Evolutionary conservation across 768 basidiomycete genomes (phyloP).

Genomic region (Amanita subjunquillea): DNA sequence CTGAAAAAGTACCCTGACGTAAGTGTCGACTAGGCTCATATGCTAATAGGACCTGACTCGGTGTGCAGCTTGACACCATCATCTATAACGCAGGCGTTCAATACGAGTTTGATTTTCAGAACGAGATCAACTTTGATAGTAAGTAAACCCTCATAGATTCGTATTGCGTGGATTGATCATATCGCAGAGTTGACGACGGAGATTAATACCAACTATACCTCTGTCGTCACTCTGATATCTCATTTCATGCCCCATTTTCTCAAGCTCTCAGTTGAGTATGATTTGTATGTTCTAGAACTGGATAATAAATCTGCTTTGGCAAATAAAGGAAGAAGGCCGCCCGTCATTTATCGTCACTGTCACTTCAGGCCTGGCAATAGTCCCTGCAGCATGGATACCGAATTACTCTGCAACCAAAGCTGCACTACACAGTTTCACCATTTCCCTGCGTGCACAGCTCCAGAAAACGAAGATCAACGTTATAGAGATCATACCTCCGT

Average conservation of each 20-base stretch:
- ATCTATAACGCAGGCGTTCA: constrained; percentile 46
- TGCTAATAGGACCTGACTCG: neutral
- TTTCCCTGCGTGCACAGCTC: constrained; percentile 37
- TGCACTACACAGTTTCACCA: constrained; percentile 40
- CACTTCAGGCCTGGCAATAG: constrained; percentile 40
- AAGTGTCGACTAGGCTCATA: neutral
- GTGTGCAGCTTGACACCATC: constrained; percentile 41
- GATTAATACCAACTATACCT: constrained; percentile 43
- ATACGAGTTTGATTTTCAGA: constrained; percentile 34
- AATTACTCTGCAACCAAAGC: constrained; percentile 53
- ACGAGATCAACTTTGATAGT: constrained; percentile 32
- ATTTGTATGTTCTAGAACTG: neutral
- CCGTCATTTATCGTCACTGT: constrained; percentile 41
- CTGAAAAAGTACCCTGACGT: constrained; percentile 18
- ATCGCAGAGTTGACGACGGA: constrained; percentile 33
- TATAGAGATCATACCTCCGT: constrained; percentile 52
- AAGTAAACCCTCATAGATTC: constrained; percentile 9
- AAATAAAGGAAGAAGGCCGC: constrained; percentile 29
- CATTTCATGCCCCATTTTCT: constrained; percentile 45
- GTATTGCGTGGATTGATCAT: neutral
- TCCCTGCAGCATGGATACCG: constrained; percentile 29
- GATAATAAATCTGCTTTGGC: neutral
- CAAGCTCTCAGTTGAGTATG: constrained; percentile 33
- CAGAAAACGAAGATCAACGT: constrained; percentile 40
- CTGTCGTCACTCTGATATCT: constrained; percentile 36